Percentiles rank a stretch among this genome's conserved stretches.
Conservation (phyloP, 148 eudicot genomes). For the Pharnaceum exiguum region DNA sequence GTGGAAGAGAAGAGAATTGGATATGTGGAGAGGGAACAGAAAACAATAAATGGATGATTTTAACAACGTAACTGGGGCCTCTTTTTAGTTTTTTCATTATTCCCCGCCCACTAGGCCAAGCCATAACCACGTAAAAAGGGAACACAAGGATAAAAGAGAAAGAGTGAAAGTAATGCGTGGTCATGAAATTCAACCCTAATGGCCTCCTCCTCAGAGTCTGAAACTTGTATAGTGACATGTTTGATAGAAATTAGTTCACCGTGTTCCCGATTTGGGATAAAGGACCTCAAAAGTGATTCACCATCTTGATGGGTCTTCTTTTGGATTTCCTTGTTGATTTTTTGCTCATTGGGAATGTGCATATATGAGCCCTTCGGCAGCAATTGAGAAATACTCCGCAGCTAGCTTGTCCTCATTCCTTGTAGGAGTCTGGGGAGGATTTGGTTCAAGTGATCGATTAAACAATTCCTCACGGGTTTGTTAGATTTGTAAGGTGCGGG, state of each 20-base stretch:
- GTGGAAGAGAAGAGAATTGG: not conserved
- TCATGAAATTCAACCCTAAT: slow-evolving; percentile 22
- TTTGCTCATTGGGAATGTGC: slow-evolving; percentile 5
- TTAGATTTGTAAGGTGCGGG: too few relatives aligned
- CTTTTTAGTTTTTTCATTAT: too few relatives aligned
- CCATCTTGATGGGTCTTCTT: slow-evolving; percentile 14
- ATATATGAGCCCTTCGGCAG: too few relatives aligned
- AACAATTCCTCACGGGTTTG: too few relatives aligned
- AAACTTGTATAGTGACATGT: slow-evolving; percentile 24
- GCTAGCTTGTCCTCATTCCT: too few relatives aligned
- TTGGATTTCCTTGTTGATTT: not conserved
- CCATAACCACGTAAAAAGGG: slow-evolving; percentile 3
- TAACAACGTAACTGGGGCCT: too few relatives aligned
- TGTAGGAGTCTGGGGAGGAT: too few relatives aligned
- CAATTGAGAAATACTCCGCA: too few relatives aligned
- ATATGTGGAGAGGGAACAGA: not conserved
- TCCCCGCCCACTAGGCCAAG: not conserved
- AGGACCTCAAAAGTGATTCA: slow-evolving; percentile 5
- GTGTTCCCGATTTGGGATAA: slow-evolving; percentile 11
- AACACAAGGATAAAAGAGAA: not conserved
- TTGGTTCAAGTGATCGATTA: too few relatives aligned
- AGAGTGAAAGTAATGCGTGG: not conserved
- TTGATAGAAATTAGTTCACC: slow-evolving; percentile 9
- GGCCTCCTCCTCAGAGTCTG: slow-evolving; percentile 19
- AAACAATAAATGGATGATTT: not conserved